Evolutionary conservation across 176 grass and related monocot genomes (phyloP).

Genomic region (Eleusine indica): DNA sequence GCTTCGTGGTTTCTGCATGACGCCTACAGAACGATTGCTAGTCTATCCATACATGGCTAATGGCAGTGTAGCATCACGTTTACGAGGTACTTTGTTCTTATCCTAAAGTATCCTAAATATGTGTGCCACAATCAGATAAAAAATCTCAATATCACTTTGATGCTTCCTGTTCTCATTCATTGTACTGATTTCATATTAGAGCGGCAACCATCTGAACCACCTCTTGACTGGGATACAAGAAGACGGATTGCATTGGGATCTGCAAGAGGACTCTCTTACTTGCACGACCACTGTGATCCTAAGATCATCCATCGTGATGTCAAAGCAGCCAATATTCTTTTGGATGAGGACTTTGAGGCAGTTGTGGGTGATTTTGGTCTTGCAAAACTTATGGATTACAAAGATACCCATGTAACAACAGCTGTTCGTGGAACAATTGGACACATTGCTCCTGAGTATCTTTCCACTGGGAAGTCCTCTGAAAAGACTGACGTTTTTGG

Average conservation of each 20-base stretch:
- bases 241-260: conserved; percentile 58
- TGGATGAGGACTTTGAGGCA: conserved; percentile 66
- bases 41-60: conserved; percentile 89
- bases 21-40: conserved; percentile 63
- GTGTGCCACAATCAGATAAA: conserved; percentile 11
- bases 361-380: conserved; percentile 69
- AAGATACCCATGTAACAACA: conserved; percentile 61
- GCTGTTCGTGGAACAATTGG: conserved; percentile 65
- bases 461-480: conserved; percentile 62
- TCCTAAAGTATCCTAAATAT: conserved; percentile 13
- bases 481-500: conserved; percentile 76
- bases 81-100: conserved; percentile 61
- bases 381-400: conserved; percentile 70
- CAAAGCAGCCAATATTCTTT: conserved; percentile 66
- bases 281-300: conserved; percentile 67
- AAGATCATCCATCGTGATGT: conserved; percentile 74
- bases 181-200: conserved; percentile 44
- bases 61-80: conserved; percentile 70
- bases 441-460: conserved; percentile 61
- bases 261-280: conserved; percentile 68
- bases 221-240: conserved; percentile 58
- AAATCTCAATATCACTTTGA: conserved; percentile 18
- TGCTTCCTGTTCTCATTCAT: conserved; percentile 35
- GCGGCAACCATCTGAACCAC: conserved; percentile 47
- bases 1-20: conserved; percentile 79